Evolutionary conservation across 805 yeast genomes (phyloP).

Genomic region (Ogataea saltuana): DNA sequence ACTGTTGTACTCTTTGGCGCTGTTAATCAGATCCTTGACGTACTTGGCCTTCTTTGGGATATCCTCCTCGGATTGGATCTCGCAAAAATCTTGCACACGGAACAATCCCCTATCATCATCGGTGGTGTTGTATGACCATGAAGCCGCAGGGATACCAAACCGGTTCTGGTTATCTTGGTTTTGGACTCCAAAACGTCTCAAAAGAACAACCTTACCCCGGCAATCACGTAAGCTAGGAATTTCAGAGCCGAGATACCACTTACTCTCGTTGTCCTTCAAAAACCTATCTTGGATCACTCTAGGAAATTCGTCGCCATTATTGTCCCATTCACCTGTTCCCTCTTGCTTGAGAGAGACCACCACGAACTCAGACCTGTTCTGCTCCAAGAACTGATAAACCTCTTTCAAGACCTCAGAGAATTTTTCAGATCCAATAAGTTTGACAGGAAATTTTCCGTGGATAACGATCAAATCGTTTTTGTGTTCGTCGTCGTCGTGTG

Average conservation of each 20-base stretch:
- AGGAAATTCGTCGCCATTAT: slow-evolving; percentile 63
- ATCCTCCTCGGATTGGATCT: slow-evolving; percentile 52
- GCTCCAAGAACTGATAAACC: slow-evolving; percentile 55
- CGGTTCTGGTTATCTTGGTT: slow-evolving; percentile 40
- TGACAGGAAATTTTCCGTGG: slow-evolving; percentile 78
- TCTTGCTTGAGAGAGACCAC: slow-evolving; percentile 73
- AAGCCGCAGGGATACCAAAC: slow-evolving; percentile 67
- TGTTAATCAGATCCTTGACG: slow-evolving; percentile 54
- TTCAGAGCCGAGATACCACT: slow-evolving; percentile 58
- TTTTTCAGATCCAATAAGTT: slow-evolving; percentile 55
- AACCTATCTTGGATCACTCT: slow-evolving; percentile 60
- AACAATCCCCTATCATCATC: slow-evolving; percentile 63
- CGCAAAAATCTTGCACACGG: slow-evolving; percentile 76
- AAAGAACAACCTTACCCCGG: slow-evolving; percentile 65
- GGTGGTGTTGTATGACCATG: slow-evolving; percentile 66
- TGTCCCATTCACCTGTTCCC: slow-evolving; percentile 67
- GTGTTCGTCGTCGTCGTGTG: slow-evolving; percentile 37
- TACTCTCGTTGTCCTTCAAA: slow-evolving; percentile 47
- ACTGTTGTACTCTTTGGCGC: slow-evolving; percentile 51
- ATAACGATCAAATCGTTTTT: slow-evolving; percentile 60
- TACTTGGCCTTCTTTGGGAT: slow-evolving; percentile 56
- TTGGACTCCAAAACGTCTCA: slow-evolving; percentile 70
- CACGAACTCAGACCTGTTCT: slow-evolving; percentile 59
- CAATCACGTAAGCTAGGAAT: slow-evolving; percentile 62
- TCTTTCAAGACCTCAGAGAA: slow-evolving; percentile 55